Base-by-base conservation (phyloP, 2,329 filamentous ascomycete genomes). In the Neodidymelliopsis sp. region DNA sequence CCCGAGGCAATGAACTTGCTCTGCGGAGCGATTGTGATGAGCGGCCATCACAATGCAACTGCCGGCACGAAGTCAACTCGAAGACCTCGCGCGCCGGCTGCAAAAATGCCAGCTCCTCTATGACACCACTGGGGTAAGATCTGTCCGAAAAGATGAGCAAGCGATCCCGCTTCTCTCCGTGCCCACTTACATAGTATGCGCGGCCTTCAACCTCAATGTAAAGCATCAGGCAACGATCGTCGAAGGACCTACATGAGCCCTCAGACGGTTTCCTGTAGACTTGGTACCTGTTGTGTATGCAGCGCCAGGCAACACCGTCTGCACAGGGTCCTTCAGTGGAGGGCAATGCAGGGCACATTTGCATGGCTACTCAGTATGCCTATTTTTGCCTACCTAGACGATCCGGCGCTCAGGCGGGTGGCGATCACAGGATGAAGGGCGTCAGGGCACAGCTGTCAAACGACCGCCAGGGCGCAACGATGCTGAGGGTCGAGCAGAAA, bases 401-500 rank as follows among this genome's bases (percentile, higher is more conserved):
- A n/a, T n/a, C n/a, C n/a, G n/a, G n/a, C n/a, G 34, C 39, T 25
- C 46, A 34, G 34, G 46, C 33, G 34, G 33, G 37, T 31, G 41
- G 41, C 41, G 33, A 48, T 36, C 29, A 31, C 28, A 41, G 33
- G 13, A 23, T 24, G 28, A 37, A 56, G 37, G 53, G 53, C 45
- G 30, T 25, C 23, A 27, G 49, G 40, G 48, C 48, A 43, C 38
- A 49, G 30, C 38, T 42, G 42, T 43, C 42, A 42, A 49, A 47
- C 35, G 33, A 49, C 34, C 42, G 49, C 36, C 44, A 30, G 49
- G 33, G 40, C 41, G 49, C 40, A 47, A 38, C 40, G 44, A 38
- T 42, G 27, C 28, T 51, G 36, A 45, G 42, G 42, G 28, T 38
- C 29, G 28, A 31, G 43, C 35, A 38, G n/a, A n/a, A 40, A 42